These are phyloP conservation scores for Alternaria sp. DNA, from an alignment of 2,329 filamentous ascomycete species.

Conservation along the genomic window DNA sequence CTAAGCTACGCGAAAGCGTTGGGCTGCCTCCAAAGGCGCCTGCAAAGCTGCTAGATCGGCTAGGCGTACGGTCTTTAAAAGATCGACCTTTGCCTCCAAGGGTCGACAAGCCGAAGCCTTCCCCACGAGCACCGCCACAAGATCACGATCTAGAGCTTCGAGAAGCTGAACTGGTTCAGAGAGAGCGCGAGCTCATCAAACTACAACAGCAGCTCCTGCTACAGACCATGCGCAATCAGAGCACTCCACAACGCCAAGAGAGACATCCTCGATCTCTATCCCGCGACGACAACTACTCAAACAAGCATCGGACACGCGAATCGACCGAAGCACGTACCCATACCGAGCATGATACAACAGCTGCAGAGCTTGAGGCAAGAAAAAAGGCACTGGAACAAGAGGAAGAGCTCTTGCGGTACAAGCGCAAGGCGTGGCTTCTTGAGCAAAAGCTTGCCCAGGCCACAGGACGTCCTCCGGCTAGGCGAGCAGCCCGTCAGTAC, in stretches of 20 bases:
- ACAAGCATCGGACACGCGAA: slow-evolving; percentile 2
- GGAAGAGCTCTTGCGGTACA: slow-evolving; percentile 22
- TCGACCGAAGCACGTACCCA: neutral
- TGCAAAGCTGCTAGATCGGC: neutral
- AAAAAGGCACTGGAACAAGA: slow-evolving; percentile 17
- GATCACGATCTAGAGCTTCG: slow-evolving; percentile 13
- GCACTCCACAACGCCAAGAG: neutral
- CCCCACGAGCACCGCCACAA: neutral
- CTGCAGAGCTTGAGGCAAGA: slow-evolving; percentile 15
- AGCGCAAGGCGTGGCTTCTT: slow-evolving; percentile 18
- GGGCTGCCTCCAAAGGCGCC: neutral
- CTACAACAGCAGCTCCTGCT: slow-evolving; percentile 19
- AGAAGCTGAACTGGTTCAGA: slow-evolving; percentile 17
- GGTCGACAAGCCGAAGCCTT: neutral
- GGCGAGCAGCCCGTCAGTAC: neutral
- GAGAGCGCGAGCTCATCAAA: slow-evolving; percentile 19
- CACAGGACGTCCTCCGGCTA: slow-evolving; percentile 1
- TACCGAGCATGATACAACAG: neutral
- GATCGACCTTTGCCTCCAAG: neutral
- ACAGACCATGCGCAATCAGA: slow-evolving; percentile 8
- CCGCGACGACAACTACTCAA: neutral
- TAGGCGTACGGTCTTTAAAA: neutral
- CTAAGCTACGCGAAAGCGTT: neutral
- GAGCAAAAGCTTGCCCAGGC: slow-evolving; percentile 19
- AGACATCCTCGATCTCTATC: neutral